Evolutionary conservation across 305 asterid genomes (phyloP).

Genomic region (Fraxinus albicans): DNA sequence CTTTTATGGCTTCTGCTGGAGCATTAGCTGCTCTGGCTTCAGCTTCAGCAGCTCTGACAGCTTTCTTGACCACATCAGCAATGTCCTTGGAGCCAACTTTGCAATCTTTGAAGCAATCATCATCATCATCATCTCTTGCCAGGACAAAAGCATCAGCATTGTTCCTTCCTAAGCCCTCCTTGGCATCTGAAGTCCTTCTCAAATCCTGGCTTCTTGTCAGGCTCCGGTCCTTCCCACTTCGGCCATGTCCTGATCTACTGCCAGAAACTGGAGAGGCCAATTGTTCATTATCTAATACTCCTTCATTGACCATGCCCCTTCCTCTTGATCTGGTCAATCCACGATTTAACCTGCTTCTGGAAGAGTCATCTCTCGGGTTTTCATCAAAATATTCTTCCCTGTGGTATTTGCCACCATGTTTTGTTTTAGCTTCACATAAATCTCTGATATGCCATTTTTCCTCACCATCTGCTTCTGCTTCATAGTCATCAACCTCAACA

Average conservation of each 20-base stretch:
- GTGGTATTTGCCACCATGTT: conserved; percentile 50
- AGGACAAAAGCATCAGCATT: conserved; percentile 35
- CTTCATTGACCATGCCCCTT: conserved; percentile 67
- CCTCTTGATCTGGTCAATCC: conserved; percentile 59
- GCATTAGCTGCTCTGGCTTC: conserved; percentile 96
- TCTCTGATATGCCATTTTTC: conserved; percentile 57
- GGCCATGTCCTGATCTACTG: conserved; percentile 62
- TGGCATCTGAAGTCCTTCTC: conserved; percentile 49
- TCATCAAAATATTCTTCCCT: conserved; percentile 87
- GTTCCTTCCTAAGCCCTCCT: conserved; percentile 41
- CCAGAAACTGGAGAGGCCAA: conserved; percentile 75
- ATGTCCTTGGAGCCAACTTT: conserved; percentile 80
- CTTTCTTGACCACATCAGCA: conserved; percentile 73
- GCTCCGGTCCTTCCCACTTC: conserved; percentile 60
- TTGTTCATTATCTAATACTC: conserved; percentile 68
- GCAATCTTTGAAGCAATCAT: conserved; percentile 90
- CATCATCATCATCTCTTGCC: conserved; percentile 87
- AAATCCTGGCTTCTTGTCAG: conserved; percentile 47
- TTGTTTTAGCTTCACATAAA: conserved; percentile 57
- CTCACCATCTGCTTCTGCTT: conserved; percentile 60
- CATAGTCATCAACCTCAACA: conserved; percentile 49
- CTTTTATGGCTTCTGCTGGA: conserved; percentile 76
- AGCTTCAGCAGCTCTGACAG: conserved; percentile 95
- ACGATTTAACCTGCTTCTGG: conserved; percentile 64
- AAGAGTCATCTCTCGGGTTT: conserved; percentile 61